phyloP scores from a whole-genome alignment of 805 yeast genomes.

The Kazachstania viticola region DNA sequence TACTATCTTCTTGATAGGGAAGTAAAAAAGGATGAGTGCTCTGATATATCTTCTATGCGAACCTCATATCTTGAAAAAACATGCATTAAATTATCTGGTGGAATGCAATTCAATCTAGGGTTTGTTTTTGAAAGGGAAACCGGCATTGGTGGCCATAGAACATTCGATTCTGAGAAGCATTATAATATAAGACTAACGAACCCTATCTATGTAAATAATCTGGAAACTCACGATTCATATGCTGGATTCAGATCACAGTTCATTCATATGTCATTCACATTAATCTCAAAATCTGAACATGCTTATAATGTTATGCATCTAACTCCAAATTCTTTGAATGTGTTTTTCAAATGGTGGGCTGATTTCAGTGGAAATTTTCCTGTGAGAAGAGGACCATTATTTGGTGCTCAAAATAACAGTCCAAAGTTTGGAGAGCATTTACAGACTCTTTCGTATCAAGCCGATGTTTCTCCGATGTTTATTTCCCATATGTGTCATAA shows the following conservation, averaged over 20 bases:
- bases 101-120: conserved; percentile 47
- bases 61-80: conserved; percentile 34
- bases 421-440: conserved; percentile 69
- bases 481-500: conserved; percentile 59
- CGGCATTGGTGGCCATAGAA: conserved; percentile 27
- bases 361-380: conserved; percentile 78
- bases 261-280: conserved; percentile 56
- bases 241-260: conserved; percentile 70
- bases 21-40: conserved; percentile 8
- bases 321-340: conserved; percentile 54
- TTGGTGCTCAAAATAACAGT: conserved; percentile 41
- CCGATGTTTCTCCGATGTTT: conserved; percentile 61
- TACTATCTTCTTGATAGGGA: conserved; percentile 33
- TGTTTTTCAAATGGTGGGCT: conserved; percentile 78
- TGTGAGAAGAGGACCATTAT: conserved; percentile 60
- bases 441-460: conserved; percentile 67
- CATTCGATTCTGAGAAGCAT: conserved; percentile 44
- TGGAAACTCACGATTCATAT: conserved; percentile 62
- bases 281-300: conserved; percentile 31
- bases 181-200: conserved; percentile 45
- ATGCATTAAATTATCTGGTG: conserved; percentile 49
- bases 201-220: conserved; percentile 40
- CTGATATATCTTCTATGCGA: conserved; percentile 16
- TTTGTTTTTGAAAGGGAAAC: conserved; percentile 41
- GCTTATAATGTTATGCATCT: conserved; percentile 67